Base-by-base conservation (phyloP, 345 rosid genomes). In the Euphorbia lathyris region DNA sequence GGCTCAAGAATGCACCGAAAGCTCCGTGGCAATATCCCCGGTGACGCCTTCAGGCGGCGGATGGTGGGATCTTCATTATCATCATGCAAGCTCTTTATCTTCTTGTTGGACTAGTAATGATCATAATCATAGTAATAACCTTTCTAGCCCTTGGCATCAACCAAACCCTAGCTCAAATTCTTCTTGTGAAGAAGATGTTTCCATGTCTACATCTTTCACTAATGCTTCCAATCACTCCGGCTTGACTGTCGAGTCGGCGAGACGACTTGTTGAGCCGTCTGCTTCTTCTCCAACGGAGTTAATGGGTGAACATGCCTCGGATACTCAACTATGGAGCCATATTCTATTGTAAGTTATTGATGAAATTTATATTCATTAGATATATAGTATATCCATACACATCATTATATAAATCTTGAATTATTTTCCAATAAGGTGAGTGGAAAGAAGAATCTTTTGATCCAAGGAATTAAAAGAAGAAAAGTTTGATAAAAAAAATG, bases 221-320 rank as follows among this genome's bases (percentile, higher is more conserved):
- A 85, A 77, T 67, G 82, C 87, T 22, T 88, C 93, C 19, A 86
- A 83, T 71, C 94, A 86, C 77, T 85, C 87, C 3, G 90, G 85
- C 16, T 79, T 84, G 22, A 82, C 90, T 0, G 91, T 76, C 17
- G 92, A 86, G 65, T 84, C 89, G 3, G 77, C 88, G 11, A 78
- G 73, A 58, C 82, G 77, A 20, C 81, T 65, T 20, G 65, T 76
- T 57, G 86, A 80, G 30, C 77, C 80, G 25, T 65, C 78, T 34
- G 71, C 77, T 53, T 58, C 81, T 50, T 75, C 81, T 32, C 76
- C 90, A 1, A 73, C 53, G 55, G 86, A 83, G 74, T 77, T 88
- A 70, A 81, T 88, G 13, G 84, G 84, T 9, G 91, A 85, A 56
- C 88, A 86, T 72, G 81, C 80, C 73, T 75, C 88, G 1, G 87